phyloP scores from a whole-genome alignment of 2,329 filamentous ascomycete species.

The Nigrospora osmanthi region DNA sequence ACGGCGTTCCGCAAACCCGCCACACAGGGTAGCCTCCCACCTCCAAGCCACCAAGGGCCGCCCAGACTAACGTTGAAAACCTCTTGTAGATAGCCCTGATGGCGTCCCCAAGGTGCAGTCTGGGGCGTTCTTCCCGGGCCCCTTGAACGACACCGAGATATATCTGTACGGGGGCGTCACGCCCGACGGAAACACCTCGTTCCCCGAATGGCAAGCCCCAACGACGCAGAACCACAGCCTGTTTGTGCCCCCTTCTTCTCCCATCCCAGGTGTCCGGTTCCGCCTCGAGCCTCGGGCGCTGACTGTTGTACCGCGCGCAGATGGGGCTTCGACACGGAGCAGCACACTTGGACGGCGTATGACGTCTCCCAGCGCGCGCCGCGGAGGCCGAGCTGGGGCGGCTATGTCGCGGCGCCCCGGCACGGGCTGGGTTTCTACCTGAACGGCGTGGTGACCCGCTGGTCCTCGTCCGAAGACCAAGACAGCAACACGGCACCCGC shows the following conservation, averaged over 20 bases:
- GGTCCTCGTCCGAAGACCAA: conserved; percentile 1
- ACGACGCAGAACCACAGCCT: conserved; percentile 3
- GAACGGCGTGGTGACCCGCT: conserved; percentile 9
- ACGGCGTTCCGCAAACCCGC: background rate
- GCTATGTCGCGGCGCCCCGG: background rate
- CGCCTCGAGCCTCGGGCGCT: no score
- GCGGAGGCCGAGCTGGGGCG: conserved; percentile 5
- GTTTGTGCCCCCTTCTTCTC: background rate
- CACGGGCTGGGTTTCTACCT: conserved; percentile 10
- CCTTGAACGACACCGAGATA: background rate
- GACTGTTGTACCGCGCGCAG: background rate
- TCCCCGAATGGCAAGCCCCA: conserved; percentile 1
- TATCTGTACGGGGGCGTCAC: conserved; percentile 5
- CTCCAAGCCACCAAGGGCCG: no score
- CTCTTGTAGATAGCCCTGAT: background rate
- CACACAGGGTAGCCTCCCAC: no score
- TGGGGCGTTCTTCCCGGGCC: conserved; percentile 3
- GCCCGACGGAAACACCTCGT: conserved; percentile 3
- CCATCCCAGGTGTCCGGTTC: no score
- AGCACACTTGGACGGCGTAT: conserved; percentile 4
- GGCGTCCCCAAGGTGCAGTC: conserved; percentile 2
- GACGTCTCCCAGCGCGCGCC: conserved; percentile 2
- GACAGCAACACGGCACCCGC: background rate
- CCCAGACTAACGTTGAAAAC: background rate
- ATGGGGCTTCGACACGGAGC: conserved; percentile 5